These are phyloP conservation scores for Talaromyces wortmannii DNA, from an alignment of 495 filamentous ascomycete genomes.

Conservation along the genomic window DNA sequence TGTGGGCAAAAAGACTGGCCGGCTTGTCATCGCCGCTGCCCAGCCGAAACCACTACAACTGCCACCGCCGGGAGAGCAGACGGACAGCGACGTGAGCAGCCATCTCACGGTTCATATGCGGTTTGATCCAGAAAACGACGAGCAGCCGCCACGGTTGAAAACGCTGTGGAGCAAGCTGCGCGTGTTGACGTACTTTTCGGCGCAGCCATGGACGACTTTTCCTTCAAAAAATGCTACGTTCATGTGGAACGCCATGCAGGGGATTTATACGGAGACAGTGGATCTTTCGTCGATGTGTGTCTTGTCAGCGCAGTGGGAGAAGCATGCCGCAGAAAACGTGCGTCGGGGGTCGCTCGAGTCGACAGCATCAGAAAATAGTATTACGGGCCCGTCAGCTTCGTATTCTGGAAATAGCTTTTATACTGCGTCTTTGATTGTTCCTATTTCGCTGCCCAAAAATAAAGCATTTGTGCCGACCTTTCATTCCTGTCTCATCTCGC, in stretches of 20 bases:
- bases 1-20: conserved; percentile 71
- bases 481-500: conserved; percentile 75
- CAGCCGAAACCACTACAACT: conserved; percentile 70
- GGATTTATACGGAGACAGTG: conserved; percentile 58
- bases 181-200: conserved; percentile 66
- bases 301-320: conserved; percentile 58
- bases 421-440: conserved; percentile 62
- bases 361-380: conserved; percentile 19
- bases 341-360: conserved; percentile 58
- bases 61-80: conserved; percentile 20
- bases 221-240: conserved; percentile 17
- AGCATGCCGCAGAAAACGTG: conserved; percentile 24
- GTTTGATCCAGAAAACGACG: conserved; percentile 61
- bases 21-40: conserved; percentile 58
- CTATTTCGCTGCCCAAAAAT: conserved; percentile 63
- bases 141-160: conserved; percentile 61
- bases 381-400: conserved; percentile 29
- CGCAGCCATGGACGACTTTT: conserved; percentile 49
- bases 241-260: conserved; percentile 39
- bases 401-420: conserved; percentile 47
- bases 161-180: conserved; percentile 64
- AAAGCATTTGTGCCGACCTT: conserved; percentile 82
- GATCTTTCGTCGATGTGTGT: conserved; percentile 60
- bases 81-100: conserved; percentile 39
- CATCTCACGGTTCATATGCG: conserved; percentile 62